These are phyloP conservation scores for Lanmaoa pseudosensibilis DNA, from an alignment of 768 basidiomycete species.

Conservation along the genomic window DNA sequence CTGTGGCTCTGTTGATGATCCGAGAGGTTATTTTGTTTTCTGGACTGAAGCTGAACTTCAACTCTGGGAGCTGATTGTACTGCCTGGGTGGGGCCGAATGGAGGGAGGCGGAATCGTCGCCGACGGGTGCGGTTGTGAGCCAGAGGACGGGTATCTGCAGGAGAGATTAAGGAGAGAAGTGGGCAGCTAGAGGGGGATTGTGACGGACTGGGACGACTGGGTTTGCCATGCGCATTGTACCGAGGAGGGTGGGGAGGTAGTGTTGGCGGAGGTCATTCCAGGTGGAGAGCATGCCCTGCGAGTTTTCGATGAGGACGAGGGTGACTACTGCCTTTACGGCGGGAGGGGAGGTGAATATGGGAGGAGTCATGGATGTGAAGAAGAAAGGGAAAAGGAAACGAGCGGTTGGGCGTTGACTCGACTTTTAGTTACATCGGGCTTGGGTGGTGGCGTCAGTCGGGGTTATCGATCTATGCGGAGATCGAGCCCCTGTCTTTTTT, in stretches of 20 bases:
- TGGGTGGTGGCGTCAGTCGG: conserved; percentile 11
- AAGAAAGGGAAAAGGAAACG: background rate
- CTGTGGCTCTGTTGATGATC: conserved; percentile 44
- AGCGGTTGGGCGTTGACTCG: too few relatives aligned
- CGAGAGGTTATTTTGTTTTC: conserved; percentile 47
- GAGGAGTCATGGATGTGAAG: conserved; percentile 2
- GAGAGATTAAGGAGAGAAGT: conserved; percentile 1
- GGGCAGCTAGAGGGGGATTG: background rate
- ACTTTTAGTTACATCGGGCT: too few relatives aligned
- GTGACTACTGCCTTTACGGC: conserved; percentile 28
- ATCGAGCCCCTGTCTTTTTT: background rate
- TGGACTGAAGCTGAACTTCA: conserved; percentile 44
- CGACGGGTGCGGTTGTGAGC: conserved; percentile 45
- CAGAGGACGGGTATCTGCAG: conserved; percentile 40
- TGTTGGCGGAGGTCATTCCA: conserved; percentile 53
- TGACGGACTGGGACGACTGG: conserved; percentile 42
- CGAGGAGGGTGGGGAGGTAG: conserved; percentile 44
- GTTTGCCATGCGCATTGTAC: conserved; percentile 41
- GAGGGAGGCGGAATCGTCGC: conserved; percentile 25
- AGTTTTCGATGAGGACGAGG: conserved; percentile 60
- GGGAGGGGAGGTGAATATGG: conserved; percentile 25
- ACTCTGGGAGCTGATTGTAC: conserved; percentile 40
- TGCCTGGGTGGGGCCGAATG: conserved; percentile 37
- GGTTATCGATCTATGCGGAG: conserved; percentile 21
- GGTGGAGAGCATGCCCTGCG: conserved; percentile 40